These are phyloP conservation scores for Rhodotorula diobovata DNA, from an alignment of 768 basidiomycete genomes.

Conservation along the genomic window DNA sequence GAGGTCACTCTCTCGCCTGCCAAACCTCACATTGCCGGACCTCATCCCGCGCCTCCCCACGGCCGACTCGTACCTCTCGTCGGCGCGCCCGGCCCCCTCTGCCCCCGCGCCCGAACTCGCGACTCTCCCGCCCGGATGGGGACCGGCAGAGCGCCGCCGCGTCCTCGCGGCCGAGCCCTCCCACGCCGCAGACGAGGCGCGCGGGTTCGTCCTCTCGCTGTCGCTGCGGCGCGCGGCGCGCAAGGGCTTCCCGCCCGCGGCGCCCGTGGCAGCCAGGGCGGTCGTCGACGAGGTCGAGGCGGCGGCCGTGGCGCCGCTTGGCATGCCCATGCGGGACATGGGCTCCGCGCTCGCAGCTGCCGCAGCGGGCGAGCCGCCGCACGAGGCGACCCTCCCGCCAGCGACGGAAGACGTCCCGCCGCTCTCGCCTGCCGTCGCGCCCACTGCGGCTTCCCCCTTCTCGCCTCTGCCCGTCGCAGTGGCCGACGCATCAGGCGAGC, in stretches of 20 bases:
- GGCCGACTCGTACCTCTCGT: slow-evolving; percentile 8
- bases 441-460: not conserved
- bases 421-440: slow-evolving; percentile 1
- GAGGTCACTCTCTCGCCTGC: slow-evolving; percentile 22
- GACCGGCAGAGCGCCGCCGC: slow-evolving; percentile 19
- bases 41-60: slow-evolving; percentile 6
- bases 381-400: not conserved
- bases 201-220: not conserved
- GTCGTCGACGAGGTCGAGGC: slow-evolving; percentile 5
- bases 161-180: slow-evolving; percentile 25
- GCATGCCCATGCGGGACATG: not conserved
- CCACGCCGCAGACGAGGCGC: slow-evolving; percentile 32
- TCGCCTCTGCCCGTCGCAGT: not conserved
- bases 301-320: too few species aligned
- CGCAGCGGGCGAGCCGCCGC: too few species aligned
- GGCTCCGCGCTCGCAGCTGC: not conserved
- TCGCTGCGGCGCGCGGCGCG: not conserved
- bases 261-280: not conserved
- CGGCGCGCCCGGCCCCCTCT: not conserved
- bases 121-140: slow-evolving; percentile 18
- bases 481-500: not conserved
- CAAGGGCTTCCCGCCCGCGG: not conserved
- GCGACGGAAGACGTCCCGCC: slow-evolving; percentile 1
- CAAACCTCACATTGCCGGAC: slow-evolving; percentile 19
- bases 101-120: not conserved